Conservation (phyloP, 164 flowering plant species). For the Piper longum region DNA sequence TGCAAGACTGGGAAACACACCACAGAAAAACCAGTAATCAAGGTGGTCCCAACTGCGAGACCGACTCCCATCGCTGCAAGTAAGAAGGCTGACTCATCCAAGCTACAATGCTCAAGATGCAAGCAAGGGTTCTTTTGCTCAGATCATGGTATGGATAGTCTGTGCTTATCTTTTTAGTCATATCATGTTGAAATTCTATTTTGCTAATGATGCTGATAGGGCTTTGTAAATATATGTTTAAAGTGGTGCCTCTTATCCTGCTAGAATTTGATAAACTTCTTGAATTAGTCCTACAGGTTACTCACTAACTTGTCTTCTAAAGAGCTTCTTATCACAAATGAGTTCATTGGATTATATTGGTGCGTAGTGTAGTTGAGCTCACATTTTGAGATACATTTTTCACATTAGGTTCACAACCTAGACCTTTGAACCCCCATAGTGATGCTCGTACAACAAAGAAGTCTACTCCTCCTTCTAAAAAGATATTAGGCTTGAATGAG, state of each 20-base stretch:
- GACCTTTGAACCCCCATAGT: constrained; percentile 6
- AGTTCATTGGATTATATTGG: too few species aligned
- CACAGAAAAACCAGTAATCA: constrained; percentile 69
- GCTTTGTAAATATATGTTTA: background rate
- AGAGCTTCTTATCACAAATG: too few species aligned
- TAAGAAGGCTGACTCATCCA: constrained; percentile 22
- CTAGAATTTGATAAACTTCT: too few species aligned
- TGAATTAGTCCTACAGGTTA: too few species aligned
- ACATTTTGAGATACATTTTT: background rate
- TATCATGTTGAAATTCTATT: too few species aligned
- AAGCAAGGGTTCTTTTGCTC: constrained; percentile 93
- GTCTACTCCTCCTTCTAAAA: constrained; percentile 32
- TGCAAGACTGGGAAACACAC: constrained; percentile 93
- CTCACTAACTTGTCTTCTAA: too few species aligned
- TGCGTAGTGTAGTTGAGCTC: background rate
- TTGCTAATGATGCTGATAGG: background rate
- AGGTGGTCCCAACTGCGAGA: constrained; percentile 17
- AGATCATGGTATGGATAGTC: constrained; percentile 50
- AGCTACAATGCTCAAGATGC: constrained; percentile 67
- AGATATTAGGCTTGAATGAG: constrained; percentile 47
- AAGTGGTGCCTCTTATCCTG: too few species aligned
- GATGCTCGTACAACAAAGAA: constrained; percentile 13
- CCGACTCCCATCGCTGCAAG: constrained; percentile 20
- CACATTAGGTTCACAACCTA: constrained; percentile 41
- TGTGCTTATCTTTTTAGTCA: too few species aligned